These are phyloP conservation scores for Termitomyces sp. DNA, from an alignment of 768 basidiomycete genomes.

Conservation along the genomic window DNA sequence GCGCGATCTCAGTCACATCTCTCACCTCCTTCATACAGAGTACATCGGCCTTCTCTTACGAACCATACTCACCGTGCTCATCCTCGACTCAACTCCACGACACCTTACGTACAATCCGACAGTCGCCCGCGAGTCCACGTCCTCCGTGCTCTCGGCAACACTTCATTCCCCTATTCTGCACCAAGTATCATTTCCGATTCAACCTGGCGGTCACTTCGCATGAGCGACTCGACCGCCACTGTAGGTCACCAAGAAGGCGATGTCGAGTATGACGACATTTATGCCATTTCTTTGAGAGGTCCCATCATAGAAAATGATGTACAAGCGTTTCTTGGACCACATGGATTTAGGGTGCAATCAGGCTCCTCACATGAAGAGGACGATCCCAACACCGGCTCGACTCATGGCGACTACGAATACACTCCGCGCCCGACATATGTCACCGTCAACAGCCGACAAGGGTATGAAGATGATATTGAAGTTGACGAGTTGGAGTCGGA, in stretches of 20 bases:
- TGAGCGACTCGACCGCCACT: conserved; percentile 11
- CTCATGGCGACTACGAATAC: conserved; percentile 25
- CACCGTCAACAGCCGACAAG: not conserved
- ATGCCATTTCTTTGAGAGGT: conserved; percentile 55
- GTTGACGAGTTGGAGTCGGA: conserved; percentile 53
- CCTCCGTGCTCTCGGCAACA: conserved; percentile 50
- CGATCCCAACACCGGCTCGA: conserved; percentile 24
- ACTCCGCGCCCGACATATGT: conserved; percentile 7
- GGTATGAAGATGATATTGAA: conserved; percentile 31
- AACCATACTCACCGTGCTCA: conserved; percentile 1
- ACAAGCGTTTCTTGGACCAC: conserved; percentile 45
- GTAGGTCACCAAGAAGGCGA: conserved; percentile 8
- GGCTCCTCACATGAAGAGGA: conserved; percentile 10
- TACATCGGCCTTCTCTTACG: conserved; percentile 4
- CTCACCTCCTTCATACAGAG: not conserved
- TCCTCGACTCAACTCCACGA: conserved; percentile 1
- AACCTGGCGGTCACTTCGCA: conserved; percentile 35
- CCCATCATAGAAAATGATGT: conserved; percentile 50
- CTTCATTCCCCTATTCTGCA: conserved; percentile 33
- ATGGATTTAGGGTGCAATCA: conserved; percentile 31
- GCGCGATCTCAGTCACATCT: conserved; percentile 6
- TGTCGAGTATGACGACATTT: conserved; percentile 29
- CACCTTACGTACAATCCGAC: not conserved
- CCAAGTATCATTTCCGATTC: conserved; percentile 39
- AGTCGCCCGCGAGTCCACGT: conserved; percentile 23